Evolutionary conservation across 2,329 filamentous ascomycete species (phyloP).

Genomic region (Epichloe gansuensis): DNA sequence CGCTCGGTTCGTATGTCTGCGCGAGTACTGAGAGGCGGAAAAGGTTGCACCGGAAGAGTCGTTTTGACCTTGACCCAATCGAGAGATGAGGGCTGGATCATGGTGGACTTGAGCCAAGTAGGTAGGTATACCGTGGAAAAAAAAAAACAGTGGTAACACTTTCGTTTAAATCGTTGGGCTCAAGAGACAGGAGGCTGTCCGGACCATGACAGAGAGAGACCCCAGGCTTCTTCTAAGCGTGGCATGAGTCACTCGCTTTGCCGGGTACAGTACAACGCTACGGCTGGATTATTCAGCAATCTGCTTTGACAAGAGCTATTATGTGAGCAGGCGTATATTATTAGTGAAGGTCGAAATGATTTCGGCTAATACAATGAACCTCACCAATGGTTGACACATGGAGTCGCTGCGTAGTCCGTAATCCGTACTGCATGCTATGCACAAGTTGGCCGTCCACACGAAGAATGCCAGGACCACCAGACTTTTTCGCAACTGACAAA

Average conservation of each 20-base stretch:
- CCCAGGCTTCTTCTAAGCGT: background rate
- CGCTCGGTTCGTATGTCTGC: constrained; percentile 35
- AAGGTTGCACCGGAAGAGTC: constrained; percentile 29
- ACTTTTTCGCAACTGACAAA: too few species aligned
- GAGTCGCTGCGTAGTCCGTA: too few species aligned
- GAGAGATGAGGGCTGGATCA: constrained; percentile 8
- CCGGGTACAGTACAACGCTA: background rate
- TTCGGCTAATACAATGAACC: too few species aligned
- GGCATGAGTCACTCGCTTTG: background rate
- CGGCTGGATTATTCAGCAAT: background rate
- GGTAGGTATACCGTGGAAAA: background rate
- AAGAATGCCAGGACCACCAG: too few species aligned
- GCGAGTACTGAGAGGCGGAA: constrained; percentile 27
- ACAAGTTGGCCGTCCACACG: too few species aligned
- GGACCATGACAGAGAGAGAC: too few species aligned
- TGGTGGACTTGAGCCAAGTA: background rate
- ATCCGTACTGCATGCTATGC: too few species aligned
- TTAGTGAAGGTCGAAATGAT: too few species aligned
- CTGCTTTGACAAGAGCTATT: background rate
- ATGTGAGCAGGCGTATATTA: too few species aligned
- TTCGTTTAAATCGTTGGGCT: background rate
- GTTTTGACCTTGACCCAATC: constrained; percentile 32
- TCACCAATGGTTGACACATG: too few species aligned
- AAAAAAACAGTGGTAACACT: background rate
- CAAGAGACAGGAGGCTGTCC: background rate